phyloP scores from a whole-genome alignment of 2,329 filamentous ascomycete genomes.

The Penicillium sp. region DNA sequence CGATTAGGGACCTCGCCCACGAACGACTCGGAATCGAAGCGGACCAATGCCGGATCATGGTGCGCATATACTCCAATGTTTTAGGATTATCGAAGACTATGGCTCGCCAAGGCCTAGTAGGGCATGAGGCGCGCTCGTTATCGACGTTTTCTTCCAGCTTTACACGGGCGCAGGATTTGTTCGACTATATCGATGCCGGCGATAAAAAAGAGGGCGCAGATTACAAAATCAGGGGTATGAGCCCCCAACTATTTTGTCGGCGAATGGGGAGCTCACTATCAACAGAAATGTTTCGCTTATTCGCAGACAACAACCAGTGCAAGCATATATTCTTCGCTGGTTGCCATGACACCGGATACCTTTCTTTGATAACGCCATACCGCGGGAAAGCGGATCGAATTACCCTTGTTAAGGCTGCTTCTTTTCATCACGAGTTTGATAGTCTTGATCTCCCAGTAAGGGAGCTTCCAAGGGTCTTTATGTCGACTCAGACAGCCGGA shows the following conservation, averaged over 20 bases:
- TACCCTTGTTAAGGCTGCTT: constrained; percentile 59
- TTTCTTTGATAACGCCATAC: constrained; percentile 61
- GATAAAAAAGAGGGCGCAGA: constrained; percentile 65
- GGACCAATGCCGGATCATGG: constrained; percentile 59
- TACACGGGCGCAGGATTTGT: constrained; percentile 61
- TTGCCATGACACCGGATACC: constrained; percentile 65
- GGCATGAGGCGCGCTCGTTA: constrained; percentile 61
- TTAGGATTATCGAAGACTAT: constrained; percentile 57
- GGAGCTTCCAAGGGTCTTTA: constrained; percentile 60
- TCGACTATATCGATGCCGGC: constrained; percentile 67
- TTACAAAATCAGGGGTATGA: constrained; percentile 62
- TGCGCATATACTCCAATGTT: constrained; percentile 63
- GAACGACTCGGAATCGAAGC: constrained; percentile 50
- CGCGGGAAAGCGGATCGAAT: constrained; percentile 56
- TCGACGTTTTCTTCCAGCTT: constrained; percentile 62
- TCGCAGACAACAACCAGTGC: constrained; percentile 64
- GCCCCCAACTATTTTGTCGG: too few relatives aligned
- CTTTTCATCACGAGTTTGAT: constrained; percentile 59
- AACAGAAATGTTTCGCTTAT: constrained; percentile 51
- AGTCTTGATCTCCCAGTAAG: constrained; percentile 57
- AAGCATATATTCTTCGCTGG: constrained; percentile 68
- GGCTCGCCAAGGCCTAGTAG: constrained; percentile 54
- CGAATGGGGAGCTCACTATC: constrained; percentile 8
- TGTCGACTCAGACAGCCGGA: constrained; percentile 43
- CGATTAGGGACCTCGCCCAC: constrained; percentile 53